Evolutionary conservation across 2,329 filamentous ascomycete genomes (phyloP).

Genomic region (Colletotrichum kahawae): DNA sequence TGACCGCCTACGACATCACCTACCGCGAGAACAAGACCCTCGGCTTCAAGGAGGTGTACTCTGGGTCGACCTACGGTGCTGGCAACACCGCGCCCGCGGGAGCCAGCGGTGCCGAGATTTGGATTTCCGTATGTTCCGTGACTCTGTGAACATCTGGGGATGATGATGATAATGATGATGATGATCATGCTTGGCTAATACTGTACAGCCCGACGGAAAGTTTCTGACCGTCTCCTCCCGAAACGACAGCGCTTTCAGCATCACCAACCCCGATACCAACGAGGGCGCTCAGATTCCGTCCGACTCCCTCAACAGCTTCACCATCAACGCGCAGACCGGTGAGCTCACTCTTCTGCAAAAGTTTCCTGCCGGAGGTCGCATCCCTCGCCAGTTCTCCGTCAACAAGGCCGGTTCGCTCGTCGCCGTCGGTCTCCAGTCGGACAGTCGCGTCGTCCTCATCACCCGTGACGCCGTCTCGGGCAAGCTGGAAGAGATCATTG

Average conservation of each 20-base stretch:
- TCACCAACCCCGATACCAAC: constrained; percentile 49
- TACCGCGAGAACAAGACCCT: constrained; percentile 52
- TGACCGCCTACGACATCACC: constrained; percentile 60
- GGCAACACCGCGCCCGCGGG: constrained; percentile 42
- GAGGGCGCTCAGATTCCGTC: constrained; percentile 48
- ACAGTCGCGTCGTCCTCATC: constrained; percentile 65
- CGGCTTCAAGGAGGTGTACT: constrained; percentile 51
- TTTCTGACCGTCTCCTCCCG: constrained; percentile 74
- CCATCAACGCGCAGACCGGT: constrained; percentile 59
- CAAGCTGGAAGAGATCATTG: constrained; percentile 53
- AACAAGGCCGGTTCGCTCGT: constrained; percentile 68
- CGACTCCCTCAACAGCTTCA: constrained; percentile 69
- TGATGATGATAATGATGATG: background rate
- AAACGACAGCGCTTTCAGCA: constrained; percentile 59
- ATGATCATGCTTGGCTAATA: background rate
- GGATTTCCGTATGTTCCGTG: constrained; percentile 59
- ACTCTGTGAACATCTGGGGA: background rate
- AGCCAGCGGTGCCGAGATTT: constrained; percentile 59
- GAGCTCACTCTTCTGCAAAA: constrained; percentile 60
- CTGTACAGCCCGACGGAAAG: constrained; percentile 57
- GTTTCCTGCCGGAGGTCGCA: constrained; percentile 66
- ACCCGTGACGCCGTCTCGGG: constrained; percentile 65
- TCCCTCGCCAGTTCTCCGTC: constrained; percentile 71
- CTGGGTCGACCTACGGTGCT: constrained; percentile 52
- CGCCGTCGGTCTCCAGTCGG: constrained; percentile 69